These are phyloP conservation scores for Seiridium unicorne DNA, from an alignment of 2,329 filamentous ascomycete species.

Conservation along the genomic window DNA sequence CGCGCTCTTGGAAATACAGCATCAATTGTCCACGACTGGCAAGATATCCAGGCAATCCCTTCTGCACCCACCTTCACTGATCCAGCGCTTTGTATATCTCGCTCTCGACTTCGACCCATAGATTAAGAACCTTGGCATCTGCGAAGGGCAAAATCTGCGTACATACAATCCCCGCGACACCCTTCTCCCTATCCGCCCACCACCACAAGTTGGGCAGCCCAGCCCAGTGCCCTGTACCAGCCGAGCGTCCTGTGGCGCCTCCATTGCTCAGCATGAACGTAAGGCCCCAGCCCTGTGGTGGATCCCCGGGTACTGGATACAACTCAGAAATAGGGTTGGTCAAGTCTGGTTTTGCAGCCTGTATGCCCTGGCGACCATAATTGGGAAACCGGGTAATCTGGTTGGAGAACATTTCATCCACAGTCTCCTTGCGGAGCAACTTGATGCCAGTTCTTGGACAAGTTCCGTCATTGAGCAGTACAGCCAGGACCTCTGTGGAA, in stretches of 20 bases:
- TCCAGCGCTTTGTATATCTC: slow-evolving; percentile 29
- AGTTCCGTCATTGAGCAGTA: slow-evolving; percentile 63
- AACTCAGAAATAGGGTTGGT: slow-evolving; percentile 48
- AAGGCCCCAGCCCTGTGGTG: slow-evolving; percentile 64
- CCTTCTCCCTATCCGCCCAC: slow-evolving; percentile 62
- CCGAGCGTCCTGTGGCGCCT: slow-evolving; percentile 49
- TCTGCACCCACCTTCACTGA: too few relatives aligned
- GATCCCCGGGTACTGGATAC: slow-evolving; percentile 41
- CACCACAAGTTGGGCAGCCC: slow-evolving; percentile 61
- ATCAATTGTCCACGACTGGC: too few relatives aligned
- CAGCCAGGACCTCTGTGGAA: slow-evolving; percentile 52
- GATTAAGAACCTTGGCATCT: slow-evolving; percentile 36
- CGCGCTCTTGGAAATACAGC: too few relatives aligned
- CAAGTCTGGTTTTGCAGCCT: slow-evolving; percentile 46
- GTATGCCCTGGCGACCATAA: slow-evolving; percentile 43
- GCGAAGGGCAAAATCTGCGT: slow-evolving; percentile 51
- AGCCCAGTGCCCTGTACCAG: slow-evolving; percentile 53
- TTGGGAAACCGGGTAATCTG: slow-evolving; percentile 56
- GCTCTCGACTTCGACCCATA: slow-evolving; percentile 39
- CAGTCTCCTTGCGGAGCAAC: slow-evolving; percentile 55
- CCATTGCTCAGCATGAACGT: slow-evolving; percentile 53
- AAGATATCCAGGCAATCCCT: too few relatives aligned
- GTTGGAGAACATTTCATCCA: slow-evolving; percentile 65
- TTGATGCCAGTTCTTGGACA: slow-evolving; percentile 51
- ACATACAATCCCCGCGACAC: slow-evolving; percentile 51